Conservation (phyloP, 306 rosid species). For the Trifolium repens region DNA sequence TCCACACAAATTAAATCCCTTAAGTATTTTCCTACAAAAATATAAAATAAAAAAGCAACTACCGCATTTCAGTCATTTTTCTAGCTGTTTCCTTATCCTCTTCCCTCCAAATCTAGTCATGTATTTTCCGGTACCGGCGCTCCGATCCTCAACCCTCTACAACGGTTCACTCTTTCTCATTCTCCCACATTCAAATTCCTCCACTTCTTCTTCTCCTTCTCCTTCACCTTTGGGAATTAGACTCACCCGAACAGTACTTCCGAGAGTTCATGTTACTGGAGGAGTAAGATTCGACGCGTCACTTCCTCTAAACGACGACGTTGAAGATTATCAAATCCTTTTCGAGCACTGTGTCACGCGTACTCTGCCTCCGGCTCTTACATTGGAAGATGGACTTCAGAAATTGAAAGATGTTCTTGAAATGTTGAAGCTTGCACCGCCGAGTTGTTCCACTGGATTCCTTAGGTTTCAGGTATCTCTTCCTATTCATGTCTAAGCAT, state of each 20-base stretch:
- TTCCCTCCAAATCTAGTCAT: neutral
- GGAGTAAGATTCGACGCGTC: conserved; percentile 51
- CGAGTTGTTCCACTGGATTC: conserved; percentile 59
- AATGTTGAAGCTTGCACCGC: conserved; percentile 60
- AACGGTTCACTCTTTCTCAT: neutral
- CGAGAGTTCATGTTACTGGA: conserved; percentile 25
- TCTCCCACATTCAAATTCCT: conserved; percentile 5
- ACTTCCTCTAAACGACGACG: conserved; percentile 31
- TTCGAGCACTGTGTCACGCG: conserved; percentile 75
- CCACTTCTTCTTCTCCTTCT: conserved; percentile 1
- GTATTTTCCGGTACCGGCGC: neutral
- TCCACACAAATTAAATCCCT: too few relatives aligned
- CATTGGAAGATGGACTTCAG: conserved; percentile 72
- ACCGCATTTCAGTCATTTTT: too few relatives aligned
- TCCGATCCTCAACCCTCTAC: neutral
- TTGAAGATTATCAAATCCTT: conserved; percentile 53
- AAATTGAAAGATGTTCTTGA: conserved; percentile 66
- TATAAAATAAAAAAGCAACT: too few relatives aligned
- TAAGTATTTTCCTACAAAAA: too few relatives aligned
- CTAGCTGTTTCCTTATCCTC: neutral
- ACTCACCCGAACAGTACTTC: neutral
- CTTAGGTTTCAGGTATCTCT: conserved; percentile 74
- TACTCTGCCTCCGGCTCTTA: conserved; percentile 73
- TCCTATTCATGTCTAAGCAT: neutral
- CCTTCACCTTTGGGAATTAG: neutral